Conservation (phyloP, 345 rosid species). For the Sisymbrium irio region DNA sequence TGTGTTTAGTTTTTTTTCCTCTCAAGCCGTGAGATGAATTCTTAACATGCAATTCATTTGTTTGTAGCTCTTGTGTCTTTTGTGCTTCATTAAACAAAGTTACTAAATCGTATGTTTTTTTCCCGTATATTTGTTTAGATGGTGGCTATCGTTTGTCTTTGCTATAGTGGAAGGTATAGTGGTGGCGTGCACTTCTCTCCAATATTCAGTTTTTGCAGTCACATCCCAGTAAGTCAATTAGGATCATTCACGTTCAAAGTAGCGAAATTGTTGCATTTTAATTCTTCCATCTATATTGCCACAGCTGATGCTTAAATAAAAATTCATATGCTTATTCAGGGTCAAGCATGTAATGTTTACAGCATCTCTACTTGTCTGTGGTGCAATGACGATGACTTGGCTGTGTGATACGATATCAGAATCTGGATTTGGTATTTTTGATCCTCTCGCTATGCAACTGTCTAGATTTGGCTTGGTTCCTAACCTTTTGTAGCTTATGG, state of each 20-base stretch:
- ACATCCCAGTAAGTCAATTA: constrained; percentile 55
- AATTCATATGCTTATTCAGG: constrained; percentile 42
- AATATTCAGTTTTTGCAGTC: constrained; percentile 82
- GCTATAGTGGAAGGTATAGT: constrained; percentile 80
- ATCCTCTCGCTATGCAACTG: not conserved
- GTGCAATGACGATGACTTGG: constrained; percentile 97
- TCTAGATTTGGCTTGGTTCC: not conserved
- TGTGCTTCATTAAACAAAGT: constrained; percentile 5
- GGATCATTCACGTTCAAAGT: not conserved
- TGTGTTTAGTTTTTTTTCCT: constrained; percentile 61
- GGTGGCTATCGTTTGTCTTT: constrained; percentile 93
- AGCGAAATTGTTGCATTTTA: not conserved
- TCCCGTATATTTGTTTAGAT: constrained; percentile 43
- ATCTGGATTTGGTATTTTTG: constrained; percentile 82
- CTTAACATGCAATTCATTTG: constrained; percentile 34
- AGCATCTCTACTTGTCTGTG: constrained; percentile 73
- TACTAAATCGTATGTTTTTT: not conserved
- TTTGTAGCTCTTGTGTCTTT: constrained; percentile 12
- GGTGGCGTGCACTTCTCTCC: constrained; percentile 79
- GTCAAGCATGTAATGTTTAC: constrained; percentile 85
- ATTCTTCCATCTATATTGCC: not conserved
- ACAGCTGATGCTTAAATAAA: not conserved
- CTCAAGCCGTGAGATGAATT: constrained; percentile 68
- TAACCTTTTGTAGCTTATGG: constrained; percentile 8
- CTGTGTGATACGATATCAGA: constrained; percentile 90